Evolutionary conservation across 2,329 filamentous ascomycete species (phyloP).

Genomic region (Phialophora tarda): DNA sequence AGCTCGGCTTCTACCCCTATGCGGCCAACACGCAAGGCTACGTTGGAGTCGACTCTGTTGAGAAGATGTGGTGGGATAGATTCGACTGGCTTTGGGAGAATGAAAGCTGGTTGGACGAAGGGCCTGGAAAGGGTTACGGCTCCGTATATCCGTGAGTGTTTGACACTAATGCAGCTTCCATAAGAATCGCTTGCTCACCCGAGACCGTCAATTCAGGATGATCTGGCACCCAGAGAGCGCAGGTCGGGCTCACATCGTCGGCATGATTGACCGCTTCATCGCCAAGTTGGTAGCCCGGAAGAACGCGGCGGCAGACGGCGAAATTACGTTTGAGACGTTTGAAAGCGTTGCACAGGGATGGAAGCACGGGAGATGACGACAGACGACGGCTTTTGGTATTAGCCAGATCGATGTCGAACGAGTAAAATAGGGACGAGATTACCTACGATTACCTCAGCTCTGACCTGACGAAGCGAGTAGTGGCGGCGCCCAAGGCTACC

Average conservation of each 20-base stretch:
- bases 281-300: conserved; percentile 32
- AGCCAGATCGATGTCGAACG: background rate
- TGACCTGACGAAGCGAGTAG: background rate
- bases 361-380: conserved; percentile 29
- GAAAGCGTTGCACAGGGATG: conserved; percentile 38
- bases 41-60: conserved; percentile 61
- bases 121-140: conserved; percentile 38
- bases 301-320: conserved; percentile 34
- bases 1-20: conserved; percentile 52
- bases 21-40: conserved; percentile 62
- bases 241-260: conserved; percentile 39
- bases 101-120: conserved; percentile 41
- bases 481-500: conserved; percentile 5
- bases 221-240: conserved; percentile 41
- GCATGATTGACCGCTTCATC: conserved; percentile 41
- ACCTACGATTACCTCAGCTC: conserved; percentile 29
- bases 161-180: conserved; percentile 9
- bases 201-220: conserved; percentile 28
- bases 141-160: conserved; percentile 36
- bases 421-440: conserved; percentile 4
- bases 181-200: conserved; percentile 20
- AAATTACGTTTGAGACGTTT: conserved; percentile 41
- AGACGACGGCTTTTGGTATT: background rate
- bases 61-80: conserved; percentile 66
- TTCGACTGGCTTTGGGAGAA: conserved; percentile 62